Conservation (phyloP, 2,329 filamentous ascomycete species). For the Alternaria sp. region DNA sequence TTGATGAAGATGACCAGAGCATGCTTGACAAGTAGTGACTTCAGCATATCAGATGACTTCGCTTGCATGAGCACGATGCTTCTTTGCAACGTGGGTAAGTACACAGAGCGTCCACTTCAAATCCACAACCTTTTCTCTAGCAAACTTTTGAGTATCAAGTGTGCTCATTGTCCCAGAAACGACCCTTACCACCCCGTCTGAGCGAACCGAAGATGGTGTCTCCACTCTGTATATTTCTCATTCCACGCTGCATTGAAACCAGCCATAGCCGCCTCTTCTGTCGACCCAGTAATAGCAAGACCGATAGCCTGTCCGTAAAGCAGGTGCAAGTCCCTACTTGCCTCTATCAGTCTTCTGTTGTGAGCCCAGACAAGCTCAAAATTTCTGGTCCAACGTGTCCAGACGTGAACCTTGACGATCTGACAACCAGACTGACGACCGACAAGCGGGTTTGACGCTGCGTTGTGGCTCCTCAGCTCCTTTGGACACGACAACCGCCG, state of each 20-base stretch:
- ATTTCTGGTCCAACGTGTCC: slow-evolving; percentile 6
- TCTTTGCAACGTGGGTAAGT: neutral
- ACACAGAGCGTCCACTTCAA: neutral
- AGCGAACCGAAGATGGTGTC: slow-evolving; percentile 18
- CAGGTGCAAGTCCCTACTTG: slow-evolving; percentile 35
- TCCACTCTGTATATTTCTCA: slow-evolving; percentile 18
- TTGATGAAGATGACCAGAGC: neutral
- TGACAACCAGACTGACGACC: slow-evolving; percentile 7
- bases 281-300: slow-evolving; percentile 36
- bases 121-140: neutral
- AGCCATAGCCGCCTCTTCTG: slow-evolving; percentile 40
- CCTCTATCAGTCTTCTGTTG: slow-evolving; percentile 23
- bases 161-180: neutral
- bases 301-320: slow-evolving; percentile 42
- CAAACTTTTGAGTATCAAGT: neutral
- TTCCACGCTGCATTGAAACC: slow-evolving; percentile 38
- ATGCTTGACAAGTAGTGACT: neutral
- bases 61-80: neutral
- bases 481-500: slow-evolving; percentile 24
- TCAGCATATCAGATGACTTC: neutral
- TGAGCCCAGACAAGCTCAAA: slow-evolving; percentile 8
- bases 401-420: slow-evolving; percentile 30
- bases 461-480: neutral
- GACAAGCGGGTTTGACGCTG: neutral
- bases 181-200: slow-evolving; percentile 5